These are phyloP conservation scores for Penicillium fuscoglaucum DNA, from an alignment of 2,329 filamentous ascomycete genomes.

Conservation along the genomic window DNA sequence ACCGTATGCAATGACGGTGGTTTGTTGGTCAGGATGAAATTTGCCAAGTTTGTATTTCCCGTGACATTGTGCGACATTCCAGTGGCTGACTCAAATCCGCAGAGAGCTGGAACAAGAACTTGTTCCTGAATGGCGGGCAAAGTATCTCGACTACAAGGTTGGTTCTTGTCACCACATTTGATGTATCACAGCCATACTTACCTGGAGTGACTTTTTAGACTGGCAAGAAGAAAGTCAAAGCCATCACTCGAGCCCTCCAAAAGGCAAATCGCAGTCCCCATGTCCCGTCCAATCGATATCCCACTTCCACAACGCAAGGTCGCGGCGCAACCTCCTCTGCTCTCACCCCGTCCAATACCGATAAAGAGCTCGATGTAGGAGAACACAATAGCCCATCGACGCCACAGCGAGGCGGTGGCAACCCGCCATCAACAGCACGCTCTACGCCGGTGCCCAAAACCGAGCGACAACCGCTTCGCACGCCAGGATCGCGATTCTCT, in stretches of 20 bases:
- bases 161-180: conserved; percentile 11
- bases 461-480: conserved; percentile 39
- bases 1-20: conserved; percentile 21
- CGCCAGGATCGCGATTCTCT: conserved; percentile 37
- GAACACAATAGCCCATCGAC: conserved; percentile 19
- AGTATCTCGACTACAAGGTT: conserved; percentile 93
- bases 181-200: conserved; percentile 8
- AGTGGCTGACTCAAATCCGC: conserved; percentile 23
- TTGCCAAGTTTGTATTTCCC: conserved; percentile 54
- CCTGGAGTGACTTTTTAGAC: conserved; percentile 40
- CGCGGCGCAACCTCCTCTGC: conserved; percentile 12
- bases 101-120: conserved; percentile 81
- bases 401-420: conserved; percentile 22
- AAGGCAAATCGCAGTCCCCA: conserved; percentile 51
- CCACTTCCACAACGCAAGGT: conserved; percentile 19
- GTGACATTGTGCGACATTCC: conserved; percentile 12
- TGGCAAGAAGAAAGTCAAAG: conserved; percentile 92
- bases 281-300: conserved; percentile 47
- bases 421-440: conserved; percentile 29
- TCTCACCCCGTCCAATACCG: conserved; percentile 22
- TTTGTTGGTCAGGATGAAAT: conserved; percentile 53
- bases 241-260: conserved; percentile 69
- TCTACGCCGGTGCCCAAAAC: conserved; percentile 41
- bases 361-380: conserved; percentile 21
- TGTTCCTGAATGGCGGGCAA: conserved; percentile 91